Evolutionary conservation across 2,329 filamentous ascomycete species (phyloP), one percentile per base, ranked within the genome.

Genomic region (Dactylellina cionopaga): DNA sequence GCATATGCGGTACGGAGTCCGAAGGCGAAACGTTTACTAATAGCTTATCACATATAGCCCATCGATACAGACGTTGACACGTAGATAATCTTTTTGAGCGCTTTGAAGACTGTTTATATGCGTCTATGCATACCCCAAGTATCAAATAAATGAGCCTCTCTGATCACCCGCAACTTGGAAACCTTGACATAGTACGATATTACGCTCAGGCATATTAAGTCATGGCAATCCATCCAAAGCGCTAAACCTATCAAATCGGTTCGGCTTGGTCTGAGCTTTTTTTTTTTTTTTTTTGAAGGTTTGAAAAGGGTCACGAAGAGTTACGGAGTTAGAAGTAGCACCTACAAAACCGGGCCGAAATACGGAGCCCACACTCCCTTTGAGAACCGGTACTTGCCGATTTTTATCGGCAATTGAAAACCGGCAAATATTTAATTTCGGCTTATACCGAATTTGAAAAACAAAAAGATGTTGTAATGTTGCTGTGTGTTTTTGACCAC

Each of bases 11-110:
- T n/a, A n/a, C n/a, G n/a, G n/a, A n/a, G n/a, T n/a, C n/a, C n/a
- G 41, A 55, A 27, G 49, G 24, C 35, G 27, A 15, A 55, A 41
- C 15, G 19, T 10, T 55, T 39, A 37, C 19, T 15, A 15, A 41
- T 35, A 49, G 22, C 29, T 41, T 41, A 51, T 10, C 3, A 25
- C 44, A 27, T 39, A 29, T 55, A 29, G n/a, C 1, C 39, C 37
- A 44, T 55, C 65, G 65, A 70, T 39, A 62, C 47, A 70, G 51
- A 41, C 13, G 17, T 56, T 33, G 56, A 62, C 65, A 70, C 65
- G 65, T 70, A 62, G 65, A 63, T 35, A 35, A 19, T 43, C 24
- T 37, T 39, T 33, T 22, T n/a, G 7, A n/a, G n/a, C 9, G 13
- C n/a, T 29, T 29, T n/a, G 22, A 52, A 24, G 22, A 31, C 11